Conservation (phyloP, 768 basidiomycete genomes). For the Russula lepida region DNA sequence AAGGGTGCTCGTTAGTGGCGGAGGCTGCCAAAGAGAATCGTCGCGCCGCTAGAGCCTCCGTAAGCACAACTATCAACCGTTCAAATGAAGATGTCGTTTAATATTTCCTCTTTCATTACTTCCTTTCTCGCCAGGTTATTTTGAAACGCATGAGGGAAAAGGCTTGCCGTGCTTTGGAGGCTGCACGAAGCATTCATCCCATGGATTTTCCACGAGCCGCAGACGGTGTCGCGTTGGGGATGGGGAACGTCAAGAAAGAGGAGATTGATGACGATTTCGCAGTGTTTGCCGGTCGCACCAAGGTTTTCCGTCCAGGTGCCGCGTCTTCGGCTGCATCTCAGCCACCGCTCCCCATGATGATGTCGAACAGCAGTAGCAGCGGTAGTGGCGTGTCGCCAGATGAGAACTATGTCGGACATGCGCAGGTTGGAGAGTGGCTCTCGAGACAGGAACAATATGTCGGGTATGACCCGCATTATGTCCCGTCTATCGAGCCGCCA, state of each 20-base stretch:
- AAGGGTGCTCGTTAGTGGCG: constrained; percentile 56
- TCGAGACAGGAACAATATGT: constrained; percentile 1
- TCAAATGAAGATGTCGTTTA: neutral
- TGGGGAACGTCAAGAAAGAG: constrained; percentile 43
- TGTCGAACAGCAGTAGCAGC: neutral
- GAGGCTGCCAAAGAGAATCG: constrained; percentile 51
- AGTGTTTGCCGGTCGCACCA: constrained; percentile 60
- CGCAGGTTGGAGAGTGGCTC: constrained; percentile 10
- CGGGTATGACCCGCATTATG: constrained; percentile 6
- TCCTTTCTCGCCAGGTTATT: constrained; percentile 42
- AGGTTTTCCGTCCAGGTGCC: constrained; percentile 47
- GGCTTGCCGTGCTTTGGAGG: constrained; percentile 47
- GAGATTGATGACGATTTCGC: constrained; percentile 55
- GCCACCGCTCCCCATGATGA: neutral
- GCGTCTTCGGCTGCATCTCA: constrained; percentile 8
- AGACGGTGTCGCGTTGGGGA: constrained; percentile 33
- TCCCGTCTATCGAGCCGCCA: neutral
- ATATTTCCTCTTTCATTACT: neutral
- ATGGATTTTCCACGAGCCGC: constrained; percentile 21
- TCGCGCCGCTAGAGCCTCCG: constrained; percentile 57
- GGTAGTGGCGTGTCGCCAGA: neutral
- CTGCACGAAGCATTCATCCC: constrained; percentile 29
- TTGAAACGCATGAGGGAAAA: constrained; percentile 55
- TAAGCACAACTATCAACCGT: constrained; percentile 27
- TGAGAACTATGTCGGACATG: neutral